Conservation (phyloP, 106 monocot species). For the Acorus gramineus region DNA sequence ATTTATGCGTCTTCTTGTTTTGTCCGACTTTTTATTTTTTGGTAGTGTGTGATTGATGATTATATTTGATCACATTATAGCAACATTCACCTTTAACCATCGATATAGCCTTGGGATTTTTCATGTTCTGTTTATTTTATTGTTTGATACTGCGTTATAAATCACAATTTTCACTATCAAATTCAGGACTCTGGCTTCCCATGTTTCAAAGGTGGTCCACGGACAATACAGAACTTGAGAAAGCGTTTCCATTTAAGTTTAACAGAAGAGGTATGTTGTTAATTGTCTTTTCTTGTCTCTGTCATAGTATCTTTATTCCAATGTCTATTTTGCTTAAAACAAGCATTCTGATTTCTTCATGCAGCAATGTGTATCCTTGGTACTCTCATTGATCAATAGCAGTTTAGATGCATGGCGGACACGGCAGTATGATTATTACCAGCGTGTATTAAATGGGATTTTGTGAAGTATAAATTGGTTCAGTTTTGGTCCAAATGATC, state of each 20-base stretch:
- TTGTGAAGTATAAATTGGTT: conserved; percentile 29
- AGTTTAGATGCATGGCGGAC: conserved; percentile 99
- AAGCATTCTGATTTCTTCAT: conserved; percentile 8
- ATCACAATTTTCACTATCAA: not conserved
- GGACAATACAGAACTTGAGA: conserved; percentile 93
- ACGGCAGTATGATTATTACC: conserved; percentile 95
- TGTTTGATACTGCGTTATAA: not conserved
- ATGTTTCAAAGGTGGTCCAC: conserved; percentile 86
- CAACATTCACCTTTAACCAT: too few relatives aligned
- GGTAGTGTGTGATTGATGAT: too few relatives aligned
- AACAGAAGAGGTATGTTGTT: conserved; percentile 80
- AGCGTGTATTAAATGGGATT: conserved; percentile 93
- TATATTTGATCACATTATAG: too few relatives aligned
- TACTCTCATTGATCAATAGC: conserved; percentile 97
- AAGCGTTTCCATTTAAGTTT: conserved; percentile 92
- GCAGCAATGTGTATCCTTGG: conserved; percentile 99
- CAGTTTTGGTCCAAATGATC: too few relatives aligned
- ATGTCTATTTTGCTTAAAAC: not conserved
- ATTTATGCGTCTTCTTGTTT: too few relatives aligned
- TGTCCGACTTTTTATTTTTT: too few relatives aligned
- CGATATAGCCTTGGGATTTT: too few relatives aligned
- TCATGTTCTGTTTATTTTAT: too few relatives aligned
- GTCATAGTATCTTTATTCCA: not conserved
- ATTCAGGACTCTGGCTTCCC: conserved; percentile 96
- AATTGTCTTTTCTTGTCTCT: not conserved